phyloP scores from a whole-genome alignment of 2,329 filamentous ascomycete genomes.

The Colletotrichum navitas region DNA sequence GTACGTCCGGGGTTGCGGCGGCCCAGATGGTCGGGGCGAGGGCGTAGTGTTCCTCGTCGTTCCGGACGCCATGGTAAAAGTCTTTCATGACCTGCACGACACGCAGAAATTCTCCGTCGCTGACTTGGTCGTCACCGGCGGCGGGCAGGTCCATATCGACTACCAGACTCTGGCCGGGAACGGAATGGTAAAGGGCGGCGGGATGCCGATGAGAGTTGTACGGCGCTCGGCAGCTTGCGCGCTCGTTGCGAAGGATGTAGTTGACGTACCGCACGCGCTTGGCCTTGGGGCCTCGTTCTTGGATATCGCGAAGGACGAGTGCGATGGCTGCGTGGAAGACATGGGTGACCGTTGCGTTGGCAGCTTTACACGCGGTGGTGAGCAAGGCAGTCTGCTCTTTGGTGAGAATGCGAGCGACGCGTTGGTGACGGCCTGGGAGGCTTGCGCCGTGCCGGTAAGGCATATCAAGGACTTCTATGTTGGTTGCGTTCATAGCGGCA shows the following conservation, averaged over 20 bases:
- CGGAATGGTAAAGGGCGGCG: constrained; percentile 49
- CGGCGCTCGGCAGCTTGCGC: constrained; percentile 44
- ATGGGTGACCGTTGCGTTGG: constrained; percentile 48
- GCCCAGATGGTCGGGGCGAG: constrained; percentile 47
- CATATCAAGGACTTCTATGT: constrained; percentile 40
- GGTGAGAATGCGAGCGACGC: constrained; percentile 44
- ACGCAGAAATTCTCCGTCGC: constrained; percentile 44
- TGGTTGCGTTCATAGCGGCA: constrained; percentile 4
- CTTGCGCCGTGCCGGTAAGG: constrained; percentile 43
- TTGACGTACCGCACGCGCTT: constrained; percentile 47
- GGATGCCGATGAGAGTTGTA: constrained; percentile 46
- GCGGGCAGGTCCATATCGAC: constrained; percentile 46
- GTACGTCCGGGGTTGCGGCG: constrained; percentile 36
- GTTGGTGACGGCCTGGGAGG: constrained; percentile 46
- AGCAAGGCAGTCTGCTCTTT: constrained; percentile 42
- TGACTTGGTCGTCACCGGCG: background rate
- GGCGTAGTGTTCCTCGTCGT: constrained; percentile 49
- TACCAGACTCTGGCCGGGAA: constrained; percentile 46
- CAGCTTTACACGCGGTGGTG: constrained; percentile 40
- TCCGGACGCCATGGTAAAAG: constrained; percentile 48
- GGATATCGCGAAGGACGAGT: constrained; percentile 47
- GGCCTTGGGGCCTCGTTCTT: background rate
- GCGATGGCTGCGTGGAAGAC: constrained; percentile 52
- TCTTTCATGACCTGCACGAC: constrained; percentile 46
- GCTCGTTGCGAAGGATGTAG: constrained; percentile 52